Base-by-base conservation (phyloP, 2,329 filamentous ascomycete species). In the Fusarium papillatum region DNA sequence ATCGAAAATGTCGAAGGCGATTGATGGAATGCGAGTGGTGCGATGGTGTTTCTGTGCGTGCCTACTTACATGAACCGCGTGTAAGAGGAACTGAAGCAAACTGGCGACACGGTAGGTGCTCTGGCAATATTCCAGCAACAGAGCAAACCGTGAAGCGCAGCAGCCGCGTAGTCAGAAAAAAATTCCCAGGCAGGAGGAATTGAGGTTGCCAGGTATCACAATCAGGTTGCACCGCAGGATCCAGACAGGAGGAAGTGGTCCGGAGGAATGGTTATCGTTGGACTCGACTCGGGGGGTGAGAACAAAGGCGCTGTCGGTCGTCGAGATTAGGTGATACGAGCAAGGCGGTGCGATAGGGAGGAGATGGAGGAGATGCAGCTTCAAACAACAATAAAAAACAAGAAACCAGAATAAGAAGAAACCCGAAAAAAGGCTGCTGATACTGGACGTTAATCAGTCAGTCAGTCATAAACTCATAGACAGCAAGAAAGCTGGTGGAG, bases 61-160 rank as follows among this genome's bases (percentile, higher is more conserved):
- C 46, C 46, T 65, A 79, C 78, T 79, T 79, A 79, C 78, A 77
- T 46, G 66, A 74, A 70, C 62, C 68, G 66, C 50, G 74, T 34
- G 60, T 60, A 50, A 68, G 53, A 68, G 68, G 64, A 57, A 65
- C 43, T 36, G 41, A 39, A 64, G 71, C 72, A 74, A 74, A 69
- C 63, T 62, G 73, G 68, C 75, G 65, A 73, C 73, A 77, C 73
- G 59, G 70, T 62, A 69, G 69, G 63, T 63, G 77, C 81, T 81
- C 78, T 79, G 81, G 83, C 83, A 83, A 83, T 84, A 83, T 84
- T 84, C 82, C 83, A 84, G 83, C 83, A 84, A 84, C 81, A 79
- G 76, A 82, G 76, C 77, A 61, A 76, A 60, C 43, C 71, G 72
- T 77, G 76, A 74, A 48, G 76, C 57, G 74, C 71, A 74, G 66